phyloP scores from a whole-genome alignment of 106 monocot species.

The Acanthochlamys bracteata region DNA sequence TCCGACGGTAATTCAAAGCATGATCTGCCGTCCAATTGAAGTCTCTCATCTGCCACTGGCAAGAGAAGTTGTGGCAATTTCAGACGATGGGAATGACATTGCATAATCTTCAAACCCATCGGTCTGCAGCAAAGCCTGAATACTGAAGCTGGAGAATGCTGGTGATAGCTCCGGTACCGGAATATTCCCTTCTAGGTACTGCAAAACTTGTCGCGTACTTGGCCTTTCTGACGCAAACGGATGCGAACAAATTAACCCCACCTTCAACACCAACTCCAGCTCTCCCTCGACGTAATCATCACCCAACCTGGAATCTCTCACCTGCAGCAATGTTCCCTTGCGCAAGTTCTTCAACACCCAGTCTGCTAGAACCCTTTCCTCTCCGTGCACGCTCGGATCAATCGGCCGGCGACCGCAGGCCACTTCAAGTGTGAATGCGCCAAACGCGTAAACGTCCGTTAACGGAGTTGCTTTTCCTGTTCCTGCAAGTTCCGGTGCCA shows the following conservation, averaged over 20 bases:
- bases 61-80: not conserved
- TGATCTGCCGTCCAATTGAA: not conserved
- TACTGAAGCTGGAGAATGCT: not conserved
- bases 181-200: slow-evolving; percentile 2
- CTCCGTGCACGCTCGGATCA: not conserved
- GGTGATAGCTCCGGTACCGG: not conserved
- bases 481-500: slow-evolving; percentile 14
- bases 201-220: slow-evolving; percentile 7
- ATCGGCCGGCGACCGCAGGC: slow-evolving; percentile 20
- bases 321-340: slow-evolving; percentile 1
- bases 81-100: not conserved
- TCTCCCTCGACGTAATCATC: slow-evolving; percentile 5
- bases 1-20: too few species aligned
- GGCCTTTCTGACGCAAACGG: slow-evolving; percentile 1
- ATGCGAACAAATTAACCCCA: slow-evolving; percentile 9
- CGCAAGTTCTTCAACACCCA: slow-evolving; percentile 13
- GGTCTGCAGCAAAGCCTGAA: not conserved
- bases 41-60: not conserved
- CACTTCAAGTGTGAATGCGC: slow-evolving; percentile 15
- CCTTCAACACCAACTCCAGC: slow-evolving; percentile 8
- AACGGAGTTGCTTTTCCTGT: slow-evolving; percentile 12
- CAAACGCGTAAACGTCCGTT: slow-evolving; percentile 19
- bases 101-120: slow-evolving; percentile 5
- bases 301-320: slow-evolving; percentile 5
- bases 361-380: not conserved